A percentile compares a stretch with the other conserved stretches of the same genome.
phyloP scores from a whole-genome alignment of 768 basidiomycete species.

The Naematelia aurantialba region DNA sequence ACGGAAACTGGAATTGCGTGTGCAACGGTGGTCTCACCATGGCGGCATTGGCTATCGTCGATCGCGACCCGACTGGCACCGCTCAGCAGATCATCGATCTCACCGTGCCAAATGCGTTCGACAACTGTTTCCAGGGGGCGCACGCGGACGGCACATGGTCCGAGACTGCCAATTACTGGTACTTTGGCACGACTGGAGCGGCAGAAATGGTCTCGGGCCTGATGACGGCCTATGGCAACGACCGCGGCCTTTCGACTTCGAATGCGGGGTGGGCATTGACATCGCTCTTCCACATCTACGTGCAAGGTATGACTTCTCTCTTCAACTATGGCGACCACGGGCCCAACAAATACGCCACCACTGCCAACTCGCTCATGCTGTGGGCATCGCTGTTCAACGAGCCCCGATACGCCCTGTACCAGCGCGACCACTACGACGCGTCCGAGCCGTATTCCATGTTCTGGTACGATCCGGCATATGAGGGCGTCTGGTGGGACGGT shows the following conservation, averaged over 20 bases:
- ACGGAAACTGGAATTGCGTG: constrained; percentile 95
- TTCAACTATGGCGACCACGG: constrained; percentile 64
- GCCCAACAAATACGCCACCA: constrained; percentile 91
- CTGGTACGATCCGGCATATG: constrained; percentile 83
- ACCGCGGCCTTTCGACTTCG: constrained; percentile 65
- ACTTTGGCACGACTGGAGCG: constrained; percentile 82
- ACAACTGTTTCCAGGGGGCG: constrained; percentile 64
- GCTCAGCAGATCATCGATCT: constrained; percentile 64
- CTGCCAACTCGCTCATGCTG: constrained; percentile 81
- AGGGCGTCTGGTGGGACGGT: constrained; percentile 89
- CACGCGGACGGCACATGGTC: constrained; percentile 78
- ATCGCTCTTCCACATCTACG: constrained; percentile 85
- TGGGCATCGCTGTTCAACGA: constrained; percentile 67
- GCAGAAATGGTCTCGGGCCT: constrained; percentile 85
- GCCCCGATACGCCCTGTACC: constrained; percentile 77
- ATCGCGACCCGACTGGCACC: constrained; percentile 65
- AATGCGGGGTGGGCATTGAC: constrained; percentile 73
- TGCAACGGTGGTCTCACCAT: constrained; percentile 87
- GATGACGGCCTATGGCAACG: constrained; percentile 76
- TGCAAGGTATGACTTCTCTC: constrained; percentile 69
- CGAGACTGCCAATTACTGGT: constrained; percentile 74
- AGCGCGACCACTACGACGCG: constrained; percentile 76
- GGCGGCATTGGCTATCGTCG: constrained; percentile 83
- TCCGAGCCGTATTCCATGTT: constrained; percentile 79
- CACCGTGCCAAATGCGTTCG: constrained; percentile 69